A percentile compares a stretch with the other conserved stretches of the same genome.
These are phyloP conservation scores for Sphagnum magellanicum DNA, from an alignment of 228 moss, liverwort and hornwort species.

Conservation along the genomic window DNA sequence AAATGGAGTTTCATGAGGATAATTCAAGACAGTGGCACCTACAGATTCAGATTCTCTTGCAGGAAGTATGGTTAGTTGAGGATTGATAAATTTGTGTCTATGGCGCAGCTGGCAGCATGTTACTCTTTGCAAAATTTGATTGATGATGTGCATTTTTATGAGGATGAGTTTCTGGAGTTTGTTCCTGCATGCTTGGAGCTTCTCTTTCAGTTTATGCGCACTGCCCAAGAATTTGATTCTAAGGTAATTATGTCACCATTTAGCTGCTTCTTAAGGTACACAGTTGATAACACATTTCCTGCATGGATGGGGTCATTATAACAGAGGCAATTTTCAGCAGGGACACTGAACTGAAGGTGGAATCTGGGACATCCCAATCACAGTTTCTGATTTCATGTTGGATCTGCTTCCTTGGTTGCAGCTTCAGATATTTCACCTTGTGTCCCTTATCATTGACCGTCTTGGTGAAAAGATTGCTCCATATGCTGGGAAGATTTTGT, in stretches of 20 bases:
- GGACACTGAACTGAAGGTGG: too few relatives aligned
- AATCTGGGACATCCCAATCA: too few relatives aligned
- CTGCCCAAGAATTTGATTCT: constrained; percentile 93
- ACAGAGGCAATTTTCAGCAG: too few relatives aligned
- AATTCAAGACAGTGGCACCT: too few relatives aligned
- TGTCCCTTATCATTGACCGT: constrained; percentile 93
- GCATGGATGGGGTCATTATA: too few relatives aligned
- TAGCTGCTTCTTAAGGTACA: too few relatives aligned
- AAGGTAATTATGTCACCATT: constrained; percentile 40
- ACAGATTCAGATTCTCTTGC: too few relatives aligned
- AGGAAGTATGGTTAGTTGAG: too few relatives aligned
- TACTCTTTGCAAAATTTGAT: constrained; percentile 84
- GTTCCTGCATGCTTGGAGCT: constrained; percentile 87
- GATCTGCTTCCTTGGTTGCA: constrained; percentile 18
- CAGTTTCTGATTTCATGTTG: too few relatives aligned
- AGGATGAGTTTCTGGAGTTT: constrained; percentile 94
- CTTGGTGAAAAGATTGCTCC: constrained; percentile 95
- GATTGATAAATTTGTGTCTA: background rate
- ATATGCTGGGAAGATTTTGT: constrained; percentile 84
- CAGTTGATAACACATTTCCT: too few relatives aligned
- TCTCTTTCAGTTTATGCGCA: constrained; percentile 88
- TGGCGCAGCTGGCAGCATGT: constrained; percentile 82
- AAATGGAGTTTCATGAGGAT: too few relatives aligned
- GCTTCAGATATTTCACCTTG: constrained; percentile 96
- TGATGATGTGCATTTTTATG: constrained; percentile 96